These are phyloP conservation scores for Darksidea phi DNA, from an alignment of 495 filamentous ascomycete genomes.

Conservation along the genomic window DNA sequence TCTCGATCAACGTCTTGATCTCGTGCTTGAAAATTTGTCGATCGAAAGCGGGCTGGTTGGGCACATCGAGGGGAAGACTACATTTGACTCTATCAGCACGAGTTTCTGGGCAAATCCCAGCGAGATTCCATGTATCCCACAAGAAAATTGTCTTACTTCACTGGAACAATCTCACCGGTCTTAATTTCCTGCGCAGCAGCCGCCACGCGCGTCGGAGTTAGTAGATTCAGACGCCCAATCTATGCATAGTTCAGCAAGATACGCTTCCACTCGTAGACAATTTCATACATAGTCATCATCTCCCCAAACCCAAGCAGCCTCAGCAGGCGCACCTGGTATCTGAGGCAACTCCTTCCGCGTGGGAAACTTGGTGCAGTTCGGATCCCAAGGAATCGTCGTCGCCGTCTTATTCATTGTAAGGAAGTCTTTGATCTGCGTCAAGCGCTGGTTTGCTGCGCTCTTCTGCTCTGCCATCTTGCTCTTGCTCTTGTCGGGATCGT, in stretches of 20 bases:
- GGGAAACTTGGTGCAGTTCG: slow-evolving; percentile 54
- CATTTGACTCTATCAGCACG: no score
- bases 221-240: slow-evolving; percentile 56
- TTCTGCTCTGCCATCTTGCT: slow-evolving; percentile 25
- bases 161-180: slow-evolving; percentile 51
- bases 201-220: slow-evolving; percentile 56
- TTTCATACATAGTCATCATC: slow-evolving; percentile 48
- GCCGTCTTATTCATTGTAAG: slow-evolving; percentile 48
- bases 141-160: slow-evolving; percentile 49
- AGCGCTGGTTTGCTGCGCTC: slow-evolving; percentile 33
- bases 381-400: slow-evolving; percentile 55
- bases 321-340: slow-evolving; percentile 40
- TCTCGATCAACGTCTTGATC: slow-evolving; percentile 53
- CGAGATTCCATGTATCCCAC: no score
- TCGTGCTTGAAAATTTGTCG: slow-evolving; percentile 57
- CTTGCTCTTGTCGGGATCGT: not conserved
- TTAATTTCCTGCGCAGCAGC: slow-evolving; percentile 53
- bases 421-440: slow-evolving; percentile 47
- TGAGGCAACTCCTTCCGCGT: slow-evolving; percentile 53
- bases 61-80: slow-evolving; percentile 55
- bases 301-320: slow-evolving; percentile 66
- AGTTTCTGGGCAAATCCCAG: no score
- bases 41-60: slow-evolving; percentile 53
- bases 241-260: not conserved
- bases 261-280: not conserved